phyloP scores from a whole-genome alignment of 768 basidiomycete species.

The Leccinum disarticulatum region DNA sequence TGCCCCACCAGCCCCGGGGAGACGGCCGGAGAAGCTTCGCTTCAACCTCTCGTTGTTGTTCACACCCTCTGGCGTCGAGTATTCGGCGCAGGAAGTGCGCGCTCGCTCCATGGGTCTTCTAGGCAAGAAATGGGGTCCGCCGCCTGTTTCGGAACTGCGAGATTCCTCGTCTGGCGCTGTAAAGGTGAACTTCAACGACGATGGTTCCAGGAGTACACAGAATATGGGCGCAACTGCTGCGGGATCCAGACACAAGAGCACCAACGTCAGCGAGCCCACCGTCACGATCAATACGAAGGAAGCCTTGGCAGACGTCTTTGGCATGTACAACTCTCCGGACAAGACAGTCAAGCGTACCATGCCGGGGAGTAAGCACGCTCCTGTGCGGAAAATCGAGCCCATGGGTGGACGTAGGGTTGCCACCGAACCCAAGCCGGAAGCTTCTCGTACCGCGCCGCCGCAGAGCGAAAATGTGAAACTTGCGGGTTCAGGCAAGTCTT shows the following conservation, averaged over 20 bases:
- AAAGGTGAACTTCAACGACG: constrained; percentile 61
- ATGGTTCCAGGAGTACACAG: constrained; percentile 46
- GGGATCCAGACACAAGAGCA: constrained; percentile 43
- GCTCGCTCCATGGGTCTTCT: constrained; percentile 80
- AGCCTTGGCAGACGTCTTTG: constrained; percentile 90
- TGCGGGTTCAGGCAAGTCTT: constrained; percentile 40
- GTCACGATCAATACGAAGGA: constrained; percentile 98
- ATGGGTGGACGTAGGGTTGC: constrained; percentile 35
- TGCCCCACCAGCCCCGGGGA: constrained; percentile 64
- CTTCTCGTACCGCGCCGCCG: constrained; percentile 33
- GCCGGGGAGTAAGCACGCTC: constrained; percentile 73
- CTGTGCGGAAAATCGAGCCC: constrained; percentile 65
- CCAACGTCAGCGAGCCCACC: constrained; percentile 62
- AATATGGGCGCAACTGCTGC: constrained; percentile 33
- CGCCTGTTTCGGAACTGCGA: constrained; percentile 42
- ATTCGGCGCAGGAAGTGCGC: constrained; percentile 80
- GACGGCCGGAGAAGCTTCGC: constrained; percentile 67
- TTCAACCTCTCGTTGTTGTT: constrained; percentile 71
- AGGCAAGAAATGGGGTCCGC: constrained; percentile 83
- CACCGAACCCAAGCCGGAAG: constrained; percentile 34
- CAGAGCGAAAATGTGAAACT: constrained; percentile 24
- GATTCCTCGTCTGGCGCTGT: constrained; percentile 37
- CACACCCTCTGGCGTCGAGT: constrained; percentile 78
- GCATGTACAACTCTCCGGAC: constrained; percentile 93
- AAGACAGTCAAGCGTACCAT: constrained; percentile 57